These are phyloP conservation scores for Gymnopilus dilepis DNA, from an alignment of 768 basidiomycete species.

Conservation along the genomic window DNA sequence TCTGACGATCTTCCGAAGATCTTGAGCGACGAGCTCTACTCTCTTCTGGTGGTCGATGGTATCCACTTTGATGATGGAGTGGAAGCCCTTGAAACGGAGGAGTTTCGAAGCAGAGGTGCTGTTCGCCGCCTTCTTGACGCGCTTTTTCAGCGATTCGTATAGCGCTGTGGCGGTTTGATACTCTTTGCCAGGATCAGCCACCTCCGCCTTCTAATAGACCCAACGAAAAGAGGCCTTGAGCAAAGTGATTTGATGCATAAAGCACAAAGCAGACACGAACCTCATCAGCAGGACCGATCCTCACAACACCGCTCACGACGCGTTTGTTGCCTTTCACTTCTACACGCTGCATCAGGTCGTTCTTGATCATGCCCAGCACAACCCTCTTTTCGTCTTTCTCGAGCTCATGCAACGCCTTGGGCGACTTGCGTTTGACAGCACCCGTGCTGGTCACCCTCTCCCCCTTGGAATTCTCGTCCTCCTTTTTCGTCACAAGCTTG, in stretches of 20 bases:
- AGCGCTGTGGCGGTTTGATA: conserved; percentile 37
- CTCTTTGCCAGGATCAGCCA: conserved; percentile 19
- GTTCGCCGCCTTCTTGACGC: not conserved
- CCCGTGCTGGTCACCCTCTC: not conserved
- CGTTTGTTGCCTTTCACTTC: conserved; percentile 13
- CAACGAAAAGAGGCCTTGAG: not conserved
- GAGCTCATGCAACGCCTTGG: conserved; percentile 23
- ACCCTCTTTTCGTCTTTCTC: conserved; percentile 23
- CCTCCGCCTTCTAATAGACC: not conserved
- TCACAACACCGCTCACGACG: not conserved
- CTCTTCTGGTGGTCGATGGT: conserved; percentile 30
- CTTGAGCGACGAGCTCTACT: conserved; percentile 29
- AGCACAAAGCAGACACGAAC: not conserved
- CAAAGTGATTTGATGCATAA: too few relatives aligned
- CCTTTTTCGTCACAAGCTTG: not conserved
- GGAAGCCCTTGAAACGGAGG: conserved; percentile 27
- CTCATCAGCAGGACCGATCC: not conserved
- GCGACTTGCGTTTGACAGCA: conserved; percentile 10
- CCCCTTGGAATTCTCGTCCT: not conserved
- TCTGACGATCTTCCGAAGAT: conserved; percentile 35
- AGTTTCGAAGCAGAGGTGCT: not conserved
- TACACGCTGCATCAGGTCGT: conserved; percentile 18
- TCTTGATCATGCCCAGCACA: conserved; percentile 27
- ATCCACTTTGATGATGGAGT: conserved; percentile 34
- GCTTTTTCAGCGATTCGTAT: conserved; percentile 29